phyloP scores from a whole-genome alignment of 2,329 filamentous ascomycete genomes.

The Talaromyces sp. region DNA sequence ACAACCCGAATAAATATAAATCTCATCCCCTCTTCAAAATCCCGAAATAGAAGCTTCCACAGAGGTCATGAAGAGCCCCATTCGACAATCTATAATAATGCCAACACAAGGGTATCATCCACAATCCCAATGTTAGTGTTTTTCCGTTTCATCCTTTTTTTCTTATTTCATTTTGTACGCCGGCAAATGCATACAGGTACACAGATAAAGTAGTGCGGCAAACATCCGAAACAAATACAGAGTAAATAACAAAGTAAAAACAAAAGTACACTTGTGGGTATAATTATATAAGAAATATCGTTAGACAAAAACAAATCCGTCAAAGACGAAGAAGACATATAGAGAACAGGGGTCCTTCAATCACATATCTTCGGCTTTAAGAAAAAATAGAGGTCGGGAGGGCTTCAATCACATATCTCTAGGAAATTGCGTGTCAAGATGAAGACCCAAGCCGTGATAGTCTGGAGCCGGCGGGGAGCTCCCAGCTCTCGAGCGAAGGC shows the following conservation, averaged over 20 bases:
- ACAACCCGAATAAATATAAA: neutral
- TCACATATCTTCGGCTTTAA: no score
- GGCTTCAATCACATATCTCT: neutral
- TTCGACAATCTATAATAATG: neutral
- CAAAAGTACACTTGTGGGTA: neutral
- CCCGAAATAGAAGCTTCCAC: neutral
- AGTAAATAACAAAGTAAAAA: neutral
- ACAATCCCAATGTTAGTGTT: neutral
- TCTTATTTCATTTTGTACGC: neutral
- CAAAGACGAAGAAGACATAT: neutral
- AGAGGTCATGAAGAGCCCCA: no score
- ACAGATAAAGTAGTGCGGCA: neutral
- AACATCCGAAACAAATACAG: neutral
- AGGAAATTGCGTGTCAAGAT: constrained; percentile 8
- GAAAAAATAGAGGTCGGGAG: no score
- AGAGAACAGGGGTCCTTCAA: no score
- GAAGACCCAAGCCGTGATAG: constrained; percentile 18
- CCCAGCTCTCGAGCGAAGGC: constrained; percentile 23
- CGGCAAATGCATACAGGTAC: neutral
- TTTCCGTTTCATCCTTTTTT: neutral
- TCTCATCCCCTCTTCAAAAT: neutral
- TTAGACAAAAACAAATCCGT: constrained; percentile 1
- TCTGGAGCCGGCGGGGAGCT: constrained; percentile 28
- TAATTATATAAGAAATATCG: constrained; percentile 2
- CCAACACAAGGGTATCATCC: neutral